Percentiles rank a stretch among this genome's conserved stretches.
phyloP scores from a whole-genome alignment of 2,329 filamentous ascomycete genomes.

The Trichoderma sp. region DNA sequence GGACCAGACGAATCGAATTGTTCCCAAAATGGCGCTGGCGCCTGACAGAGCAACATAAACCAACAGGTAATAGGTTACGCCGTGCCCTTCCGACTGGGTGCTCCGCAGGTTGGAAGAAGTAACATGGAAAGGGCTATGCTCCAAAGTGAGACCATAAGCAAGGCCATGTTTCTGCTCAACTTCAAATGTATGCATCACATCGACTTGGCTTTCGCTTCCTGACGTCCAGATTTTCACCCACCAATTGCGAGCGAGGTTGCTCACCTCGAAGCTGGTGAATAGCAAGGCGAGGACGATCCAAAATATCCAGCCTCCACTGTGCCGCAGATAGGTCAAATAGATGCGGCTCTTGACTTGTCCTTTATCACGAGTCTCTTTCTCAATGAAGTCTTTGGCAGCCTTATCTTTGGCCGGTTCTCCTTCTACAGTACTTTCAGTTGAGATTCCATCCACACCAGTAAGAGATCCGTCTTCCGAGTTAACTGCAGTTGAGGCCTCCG shows the following conservation, averaged over 20 bases:
- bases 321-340: conserved; percentile 65
- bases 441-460: conserved; percentile 37
- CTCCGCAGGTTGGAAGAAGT: conserved; percentile 32
- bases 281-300: conserved; percentile 55
- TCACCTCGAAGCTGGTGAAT: conserved; percentile 53
- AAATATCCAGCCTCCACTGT: conserved; percentile 61
- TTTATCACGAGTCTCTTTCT: conserved; percentile 70
- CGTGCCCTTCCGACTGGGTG: conserved; percentile 33
- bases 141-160: conserved; percentile 45
- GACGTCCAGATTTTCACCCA: conserved; percentile 64
- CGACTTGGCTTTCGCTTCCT: conserved; percentile 2
- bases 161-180: conserved; percentile 35
- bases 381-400: conserved; percentile 66
- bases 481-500: conserved; percentile 45
- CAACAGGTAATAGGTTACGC: conserved; percentile 61
- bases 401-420: conserved; percentile 41
- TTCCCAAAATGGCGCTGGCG: conserved; percentile 55
- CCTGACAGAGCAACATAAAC: conserved; percentile 64
- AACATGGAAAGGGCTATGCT: conserved; percentile 45
- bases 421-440: conserved; percentile 44
- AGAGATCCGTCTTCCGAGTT: conserved; percentile 52
- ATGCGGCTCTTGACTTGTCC: conserved; percentile 66
- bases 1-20: conserved; percentile 60
- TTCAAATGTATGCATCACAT: conserved; percentile 20
- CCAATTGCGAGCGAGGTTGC: conserved; percentile 61